phyloP scores from a whole-genome alignment of 2,329 filamentous ascomycete species.

The Drechslerella dactyloides region DNA sequence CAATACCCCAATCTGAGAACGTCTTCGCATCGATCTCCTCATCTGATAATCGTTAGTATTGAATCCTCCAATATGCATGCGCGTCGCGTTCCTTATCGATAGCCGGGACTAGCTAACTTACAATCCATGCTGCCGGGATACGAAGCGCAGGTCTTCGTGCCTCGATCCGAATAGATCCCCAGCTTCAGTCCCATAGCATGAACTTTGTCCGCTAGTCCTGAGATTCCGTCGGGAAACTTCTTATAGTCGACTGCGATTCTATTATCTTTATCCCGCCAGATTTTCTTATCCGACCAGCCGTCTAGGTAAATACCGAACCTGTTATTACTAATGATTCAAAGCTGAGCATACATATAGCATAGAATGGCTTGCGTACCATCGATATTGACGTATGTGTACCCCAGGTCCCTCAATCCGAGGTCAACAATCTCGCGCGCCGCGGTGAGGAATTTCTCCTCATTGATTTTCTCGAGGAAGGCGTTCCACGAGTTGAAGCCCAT shows the following conservation, averaged over 20 bases:
- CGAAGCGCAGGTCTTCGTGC: conserved; percentile 64
- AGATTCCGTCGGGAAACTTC: conserved; percentile 68
- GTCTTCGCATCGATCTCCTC: conserved; percentile 56
- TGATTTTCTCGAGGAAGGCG: conserved; percentile 63
- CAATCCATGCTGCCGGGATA: conserved; percentile 66
- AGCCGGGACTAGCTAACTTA: conserved; percentile 57
- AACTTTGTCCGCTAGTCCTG: conserved; percentile 63
- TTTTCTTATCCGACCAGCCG: conserved; percentile 64
- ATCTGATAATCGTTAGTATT: conserved; percentile 6
- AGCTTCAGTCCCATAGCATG: conserved; percentile 67
- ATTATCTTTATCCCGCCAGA: conserved; percentile 59
- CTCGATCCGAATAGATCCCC: conserved; percentile 69
- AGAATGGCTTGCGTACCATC: conserved; percentile 50
- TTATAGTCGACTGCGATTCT: conserved; percentile 61
- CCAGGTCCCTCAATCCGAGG: conserved; percentile 63
- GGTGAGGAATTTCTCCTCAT: conserved; percentile 62
- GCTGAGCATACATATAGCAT: not conserved
- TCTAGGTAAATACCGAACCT: conserved; percentile 61
- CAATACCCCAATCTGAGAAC: conserved; percentile 67
- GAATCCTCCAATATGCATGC: not conserved
- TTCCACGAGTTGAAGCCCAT: conserved; percentile 66
- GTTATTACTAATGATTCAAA: not conserved
- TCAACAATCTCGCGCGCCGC: conserved; percentile 62
- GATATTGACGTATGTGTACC: conserved; percentile 67
- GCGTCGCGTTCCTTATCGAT: too few relatives aligned